Evolutionary conservation across 2,329 filamentous ascomycete species (phyloP).

Genomic region (Elsinoe batatas): DNA sequence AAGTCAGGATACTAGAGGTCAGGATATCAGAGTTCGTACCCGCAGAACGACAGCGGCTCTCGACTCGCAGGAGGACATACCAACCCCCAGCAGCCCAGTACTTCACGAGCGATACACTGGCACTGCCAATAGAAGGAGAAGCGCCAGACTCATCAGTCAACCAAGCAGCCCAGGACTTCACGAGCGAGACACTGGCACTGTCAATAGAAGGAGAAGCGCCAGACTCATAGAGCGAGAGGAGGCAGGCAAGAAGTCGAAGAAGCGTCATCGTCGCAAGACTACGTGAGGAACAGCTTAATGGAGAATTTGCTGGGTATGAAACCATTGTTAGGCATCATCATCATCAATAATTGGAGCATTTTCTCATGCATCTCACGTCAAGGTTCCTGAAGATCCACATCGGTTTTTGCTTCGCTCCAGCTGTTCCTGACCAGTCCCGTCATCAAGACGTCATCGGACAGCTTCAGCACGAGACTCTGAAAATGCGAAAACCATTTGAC

Average conservation of each 20-base stretch:
- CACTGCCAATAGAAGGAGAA: neutral
- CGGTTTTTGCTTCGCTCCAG: slow-evolving; percentile 2
- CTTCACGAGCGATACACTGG: no score
- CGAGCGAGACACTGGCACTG: no score
- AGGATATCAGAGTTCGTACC: no score
- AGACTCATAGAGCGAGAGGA: neutral
- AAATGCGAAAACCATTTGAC: neutral
- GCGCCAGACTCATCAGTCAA: neutral
- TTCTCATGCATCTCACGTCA: neutral
- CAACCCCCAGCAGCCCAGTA: no score
- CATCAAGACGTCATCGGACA: slow-evolving; percentile 6
- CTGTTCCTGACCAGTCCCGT: neutral
- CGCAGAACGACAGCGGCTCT: no score
- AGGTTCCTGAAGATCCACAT: neutral
- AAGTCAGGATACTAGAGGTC: neutral
- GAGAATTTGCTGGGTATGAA: no score
- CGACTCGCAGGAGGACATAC: no score
- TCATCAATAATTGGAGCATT: neutral
- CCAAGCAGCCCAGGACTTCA: no score
- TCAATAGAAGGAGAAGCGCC: neutral
- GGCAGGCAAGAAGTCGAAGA: no score
- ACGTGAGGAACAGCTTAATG: neutral
- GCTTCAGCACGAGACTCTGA: slow-evolving; percentile 5
- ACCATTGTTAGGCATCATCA: no score
- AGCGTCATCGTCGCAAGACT: neutral